Evolutionary conservation across 2,329 filamentous ascomycete genomes (phyloP).

Genomic region (Lasiodiplodia sp.): DNA sequence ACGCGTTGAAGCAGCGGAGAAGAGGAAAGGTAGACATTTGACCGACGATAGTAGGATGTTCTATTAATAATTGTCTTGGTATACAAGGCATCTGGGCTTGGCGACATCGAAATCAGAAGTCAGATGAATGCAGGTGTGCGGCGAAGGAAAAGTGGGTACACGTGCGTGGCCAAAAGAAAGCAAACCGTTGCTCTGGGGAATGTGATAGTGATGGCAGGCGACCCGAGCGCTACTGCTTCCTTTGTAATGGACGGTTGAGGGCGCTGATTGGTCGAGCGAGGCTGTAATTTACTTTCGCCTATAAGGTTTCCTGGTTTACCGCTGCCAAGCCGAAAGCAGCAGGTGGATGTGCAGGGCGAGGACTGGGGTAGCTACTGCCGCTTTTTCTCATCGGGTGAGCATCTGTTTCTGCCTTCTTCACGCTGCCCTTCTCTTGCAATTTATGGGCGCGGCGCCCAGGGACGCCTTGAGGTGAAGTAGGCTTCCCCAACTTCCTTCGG

Average conservation of each 20-base stretch:
- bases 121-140: neutral
- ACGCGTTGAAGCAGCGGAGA: neutral
- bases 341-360: constrained; percentile 13
- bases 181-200: neutral
- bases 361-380: neutral
- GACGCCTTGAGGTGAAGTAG: neutral
- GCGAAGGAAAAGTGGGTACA: constrained; percentile 20
- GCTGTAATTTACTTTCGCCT: constrained; percentile 17
- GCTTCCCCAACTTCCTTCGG: constrained; percentile 1
- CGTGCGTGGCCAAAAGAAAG: neutral
- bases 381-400: neutral
- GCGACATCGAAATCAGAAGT: neutral
- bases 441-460: too few species aligned
- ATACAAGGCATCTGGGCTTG: neutral
- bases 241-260: neutral
- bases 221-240: constrained; percentile 1
- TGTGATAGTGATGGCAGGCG: constrained; percentile 16
- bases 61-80: constrained; percentile 11
- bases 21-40: neutral
- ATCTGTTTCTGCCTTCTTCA: neutral
- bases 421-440: neutral
- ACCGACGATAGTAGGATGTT: neutral
- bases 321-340: constrained; percentile 3
- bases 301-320: constrained; percentile 16
- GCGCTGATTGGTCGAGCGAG: neutral